phyloP scores from a whole-genome alignment of 2,329 filamentous ascomycete genomes.

The Thermomyces lanuginosus region DNA sequence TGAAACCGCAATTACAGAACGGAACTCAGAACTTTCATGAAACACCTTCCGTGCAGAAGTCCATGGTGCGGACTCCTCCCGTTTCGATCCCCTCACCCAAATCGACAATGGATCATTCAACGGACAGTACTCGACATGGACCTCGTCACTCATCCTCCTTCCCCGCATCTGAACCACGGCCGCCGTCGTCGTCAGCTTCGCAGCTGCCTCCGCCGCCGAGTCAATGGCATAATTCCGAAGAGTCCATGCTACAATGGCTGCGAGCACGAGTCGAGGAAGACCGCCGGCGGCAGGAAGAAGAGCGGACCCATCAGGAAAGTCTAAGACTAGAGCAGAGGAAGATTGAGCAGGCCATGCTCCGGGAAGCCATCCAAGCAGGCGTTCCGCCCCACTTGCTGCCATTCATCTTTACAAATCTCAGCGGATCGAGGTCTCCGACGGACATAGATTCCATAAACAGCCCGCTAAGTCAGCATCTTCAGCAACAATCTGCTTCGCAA shows the following conservation, averaged over 20 bases:
- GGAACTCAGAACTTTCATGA: constrained; percentile 34
- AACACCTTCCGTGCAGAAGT: constrained; percentile 28
- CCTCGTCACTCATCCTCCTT: constrained; percentile 45
- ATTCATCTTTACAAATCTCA: constrained; percentile 61
- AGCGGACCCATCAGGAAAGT: constrained; percentile 46
- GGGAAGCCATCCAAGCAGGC: constrained; percentile 50
- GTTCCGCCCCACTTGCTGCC: constrained; percentile 61
- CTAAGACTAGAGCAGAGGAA: constrained; percentile 55
- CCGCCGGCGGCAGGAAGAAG: constrained; percentile 47
- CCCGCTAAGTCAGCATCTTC: constrained; percentile 19
- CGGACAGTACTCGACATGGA: constrained; percentile 54
- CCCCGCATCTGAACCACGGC: constrained; percentile 12
- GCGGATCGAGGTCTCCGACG: constrained; percentile 39
- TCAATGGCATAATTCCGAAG: constrained; percentile 51
- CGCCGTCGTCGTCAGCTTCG: constrained; percentile 27
- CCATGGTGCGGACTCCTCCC: constrained; percentile 17
- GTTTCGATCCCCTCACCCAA: constrained; percentile 23
- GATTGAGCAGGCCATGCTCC: constrained; percentile 56
- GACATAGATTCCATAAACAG: no score
- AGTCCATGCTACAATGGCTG: constrained; percentile 57
- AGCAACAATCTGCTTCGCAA: constrained; percentile 9
- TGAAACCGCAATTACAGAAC: constrained; percentile 33
- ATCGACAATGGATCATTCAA: constrained; percentile 49
- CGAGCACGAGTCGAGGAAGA: constrained; percentile 58
- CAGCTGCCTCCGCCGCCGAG: constrained; percentile 48